A percentile compares a stretch with the other conserved stretches of the same genome.
phyloP scores from a whole-genome alignment of 2,329 filamentous ascomycete species.

The Pseudocercospora fijiensis region DNA sequence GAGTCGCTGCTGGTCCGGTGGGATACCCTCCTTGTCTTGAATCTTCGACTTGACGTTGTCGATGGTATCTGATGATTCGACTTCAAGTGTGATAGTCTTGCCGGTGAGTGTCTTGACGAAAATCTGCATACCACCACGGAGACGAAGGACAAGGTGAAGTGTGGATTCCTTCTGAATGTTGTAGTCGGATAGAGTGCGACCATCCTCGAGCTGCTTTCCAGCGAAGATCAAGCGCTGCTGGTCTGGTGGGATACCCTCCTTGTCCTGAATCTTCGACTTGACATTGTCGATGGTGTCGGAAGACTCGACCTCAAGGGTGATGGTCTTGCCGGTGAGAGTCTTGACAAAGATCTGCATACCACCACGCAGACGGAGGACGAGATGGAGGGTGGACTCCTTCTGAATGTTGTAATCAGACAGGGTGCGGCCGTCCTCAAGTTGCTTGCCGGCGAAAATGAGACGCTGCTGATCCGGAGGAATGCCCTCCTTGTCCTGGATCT shows the following conservation, averaged over 20 bases:
- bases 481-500: constrained; percentile 97
- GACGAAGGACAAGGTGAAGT: constrained; percentile 96
- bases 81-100: constrained; percentile 99
- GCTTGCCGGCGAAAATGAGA: constrained; percentile 93
- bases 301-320: constrained; percentile 99
- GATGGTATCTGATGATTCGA: constrained; percentile 99
- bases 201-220: constrained; percentile 98
- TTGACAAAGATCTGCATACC: constrained; percentile 92
- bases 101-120: constrained; percentile 86
- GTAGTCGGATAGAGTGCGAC: constrained; percentile 94
- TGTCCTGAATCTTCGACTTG: constrained; percentile 99
- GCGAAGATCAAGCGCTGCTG: constrained; percentile 99
- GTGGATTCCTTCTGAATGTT: constrained; percentile 99
- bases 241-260: constrained; percentile 97
- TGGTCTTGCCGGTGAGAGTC: constrained; percentile 99
- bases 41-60: constrained; percentile 99
- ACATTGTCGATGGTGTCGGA: constrained; percentile 99
- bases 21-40: constrained; percentile 98
- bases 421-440: constrained; percentile 90
- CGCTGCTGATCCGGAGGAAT: constrained; percentile 96
- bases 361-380: constrained; percentile 63
- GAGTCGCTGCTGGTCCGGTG: constrained; percentile 97
- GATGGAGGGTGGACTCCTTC: constrained; percentile 64
- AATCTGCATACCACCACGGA: constrained; percentile 73
- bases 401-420: constrained; percentile 94